Conservation (phyloP, 2,329 filamentous ascomycete genomes). For the Calonectria crousiana region DNA sequence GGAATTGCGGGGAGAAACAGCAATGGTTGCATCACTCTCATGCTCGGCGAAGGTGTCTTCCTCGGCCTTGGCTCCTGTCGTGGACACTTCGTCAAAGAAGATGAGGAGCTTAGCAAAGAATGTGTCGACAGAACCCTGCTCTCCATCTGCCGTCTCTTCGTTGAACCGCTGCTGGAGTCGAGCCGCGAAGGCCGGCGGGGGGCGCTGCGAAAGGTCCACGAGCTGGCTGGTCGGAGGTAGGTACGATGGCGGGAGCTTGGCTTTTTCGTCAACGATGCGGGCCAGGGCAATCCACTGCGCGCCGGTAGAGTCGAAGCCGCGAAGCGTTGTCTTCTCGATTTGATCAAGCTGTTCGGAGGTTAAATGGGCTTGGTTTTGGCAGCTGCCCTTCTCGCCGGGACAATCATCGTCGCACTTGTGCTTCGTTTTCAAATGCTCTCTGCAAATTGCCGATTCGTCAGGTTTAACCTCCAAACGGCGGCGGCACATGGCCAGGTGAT, state of each 20-base stretch:
- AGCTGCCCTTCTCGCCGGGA: neutral
- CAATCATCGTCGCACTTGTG: neutral
- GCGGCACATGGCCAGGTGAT: too few relatives aligned
- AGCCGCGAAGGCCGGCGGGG: neutral
- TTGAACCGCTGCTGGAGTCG: neutral
- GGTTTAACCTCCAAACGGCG: neutral
- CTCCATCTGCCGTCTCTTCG: neutral
- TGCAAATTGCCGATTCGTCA: neutral
- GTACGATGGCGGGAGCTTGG: neutral
- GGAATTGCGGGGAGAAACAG: neutral
- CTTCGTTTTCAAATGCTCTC: neutral
- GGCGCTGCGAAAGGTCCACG: neutral
- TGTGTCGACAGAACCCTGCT: neutral
- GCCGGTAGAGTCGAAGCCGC: neutral
- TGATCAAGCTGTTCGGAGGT: neutral
- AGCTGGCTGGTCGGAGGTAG: neutral
- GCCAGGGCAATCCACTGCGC: neutral
- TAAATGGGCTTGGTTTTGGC: neutral
- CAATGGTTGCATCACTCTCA: neutral
- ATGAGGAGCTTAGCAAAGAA: neutral
- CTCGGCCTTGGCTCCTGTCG: neutral
- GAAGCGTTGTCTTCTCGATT: neutral
- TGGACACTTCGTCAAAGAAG: neutral
- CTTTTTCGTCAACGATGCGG: neutral
- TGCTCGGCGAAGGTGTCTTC: neutral